Base-by-base conservation (phyloP, 768 basidiomycete species). In the Russula brevipes region DNA sequence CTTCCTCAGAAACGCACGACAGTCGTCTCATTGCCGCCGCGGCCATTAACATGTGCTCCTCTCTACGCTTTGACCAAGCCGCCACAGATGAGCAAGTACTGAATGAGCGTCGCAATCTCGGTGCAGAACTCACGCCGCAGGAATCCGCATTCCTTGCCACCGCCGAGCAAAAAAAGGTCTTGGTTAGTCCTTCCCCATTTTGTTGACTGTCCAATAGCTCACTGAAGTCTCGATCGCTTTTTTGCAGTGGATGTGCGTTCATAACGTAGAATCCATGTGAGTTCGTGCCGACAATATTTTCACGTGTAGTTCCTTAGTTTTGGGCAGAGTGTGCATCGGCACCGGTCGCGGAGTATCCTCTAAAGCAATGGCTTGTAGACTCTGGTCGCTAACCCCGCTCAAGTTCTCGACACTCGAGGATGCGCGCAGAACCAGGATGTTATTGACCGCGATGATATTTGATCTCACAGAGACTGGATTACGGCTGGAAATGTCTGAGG, bases 21-120 rank as follows among this genome's bases (percentile, higher is more conserved):
- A 77, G 73, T 33, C 75, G 78, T 45, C 58, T 79, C 47, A 67
- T 76, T 39, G 73, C 76, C 42, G 76, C 73, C 9, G 71, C 78
- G 16, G 81, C 81, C 12, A 75, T 81, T 33, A 77, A 74, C 53
- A 80, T 80, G 77, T 79, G 79, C 24, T 79, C 77, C 69, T 79
- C 78, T 65, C 66, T 81, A 54, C 75, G 74, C 33, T 70, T 80
- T 24, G 60, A 67, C n/a, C 59, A 58, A 58, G 66, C 60, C 9
- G 39, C 59, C 44, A 49, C 14, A 2, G 60, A 65, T 44, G 66
- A 61, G 45, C 52, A 53, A 31, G 64, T 52, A 16, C 54, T 59
- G 8, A 54, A 56, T 31, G 66, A 58, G 47, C 60, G 66, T 6
- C 24, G 47, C 45, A 65, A 60, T n/a, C 47, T 39, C 1, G 63